Evolutionary conservation across 768 basidiomycete species (phyloP), one percentile per base, ranked within the genome.

Genomic region (Pisolithus marmoratus): DNA sequence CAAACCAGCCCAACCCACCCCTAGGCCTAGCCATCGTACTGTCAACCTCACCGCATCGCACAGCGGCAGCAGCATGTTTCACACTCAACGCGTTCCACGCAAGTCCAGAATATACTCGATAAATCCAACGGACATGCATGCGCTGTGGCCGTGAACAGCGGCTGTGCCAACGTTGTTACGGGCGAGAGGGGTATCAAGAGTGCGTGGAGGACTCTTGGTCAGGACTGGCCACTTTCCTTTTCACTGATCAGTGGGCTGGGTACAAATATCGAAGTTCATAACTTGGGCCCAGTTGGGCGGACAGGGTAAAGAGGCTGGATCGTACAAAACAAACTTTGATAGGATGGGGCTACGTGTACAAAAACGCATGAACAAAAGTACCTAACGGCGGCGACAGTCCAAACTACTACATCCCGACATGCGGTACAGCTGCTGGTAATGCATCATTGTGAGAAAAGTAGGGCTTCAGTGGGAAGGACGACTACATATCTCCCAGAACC

Each of bases 81-180:
- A 99, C 96, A 11, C 79, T 87, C 52, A 99, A 98, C 65, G 91
- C 90, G 0, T 98, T 98, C 81, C 90, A 92, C 66, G 96, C 96
- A 2, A 92, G 94, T 0, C 96, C 96, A 1, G 94, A 78, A 94
- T 26, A 78, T 97, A 17, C 72, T 99, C 27, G 70, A 74, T n/a
- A 63, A 69, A 17, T 80, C 76, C 20, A 72, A 70, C 0, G 94
- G 94, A 2, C 72, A 85, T 26, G 93, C 85, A 0, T 78, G 90
- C 7, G 86, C 80, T 0, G 66, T 98, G n/a, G 87, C 98, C 58
- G 85, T 97, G 46, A 99, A 96, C 73, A 90, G 88, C 57, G 96
- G 95, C 1, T 96, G 95, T 65, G 96, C 96, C 3, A 99, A 98
- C 66, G 96, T 96, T 12, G 94, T 99, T 22, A 98, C 96, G 1